Conservation (phyloP, 2,329 filamentous ascomycete species). For the Raffaelea deltoideospora region DNA sequence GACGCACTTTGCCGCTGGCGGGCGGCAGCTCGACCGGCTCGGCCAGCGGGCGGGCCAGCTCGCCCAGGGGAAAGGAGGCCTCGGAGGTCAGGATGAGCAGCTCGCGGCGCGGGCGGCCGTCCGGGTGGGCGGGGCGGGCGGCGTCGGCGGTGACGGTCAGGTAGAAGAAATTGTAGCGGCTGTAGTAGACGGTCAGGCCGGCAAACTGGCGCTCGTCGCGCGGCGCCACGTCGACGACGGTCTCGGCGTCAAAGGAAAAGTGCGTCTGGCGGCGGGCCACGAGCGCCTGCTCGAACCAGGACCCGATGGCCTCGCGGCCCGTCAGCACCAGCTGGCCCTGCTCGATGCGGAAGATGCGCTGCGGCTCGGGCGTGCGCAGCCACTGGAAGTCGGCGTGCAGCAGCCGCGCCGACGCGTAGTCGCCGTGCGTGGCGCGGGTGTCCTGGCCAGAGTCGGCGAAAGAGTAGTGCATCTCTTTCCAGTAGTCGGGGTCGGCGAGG, state of each 20-base stretch:
- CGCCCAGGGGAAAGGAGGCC: constrained; percentile 36
- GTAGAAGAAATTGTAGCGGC: constrained; percentile 51
- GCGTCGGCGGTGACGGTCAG: constrained; percentile 40
- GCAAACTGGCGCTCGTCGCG: constrained; percentile 45
- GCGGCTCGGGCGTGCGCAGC: constrained; percentile 39
- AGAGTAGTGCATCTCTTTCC: constrained; percentile 30
- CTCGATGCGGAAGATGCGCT: constrained; percentile 30
- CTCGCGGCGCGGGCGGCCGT: constrained; percentile 34
- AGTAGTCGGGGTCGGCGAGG: constrained; percentile 21
- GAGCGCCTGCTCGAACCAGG: constrained; percentile 43
- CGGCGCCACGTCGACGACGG: constrained; percentile 59
- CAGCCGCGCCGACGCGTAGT: no score
- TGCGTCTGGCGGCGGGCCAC: constrained; percentile 40
- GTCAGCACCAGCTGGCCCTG: constrained; percentile 25
- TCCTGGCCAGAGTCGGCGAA: constrained; percentile 19
- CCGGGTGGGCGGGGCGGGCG: no score
- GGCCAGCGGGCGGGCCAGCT: constrained; percentile 25
- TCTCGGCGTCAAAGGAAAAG: constrained; percentile 77
- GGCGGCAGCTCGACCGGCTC: constrained; percentile 35
- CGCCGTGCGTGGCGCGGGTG: constrained; percentile 7
- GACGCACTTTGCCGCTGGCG: constrained; percentile 35
- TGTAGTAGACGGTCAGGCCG: constrained; percentile 46
- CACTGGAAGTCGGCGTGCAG: constrained; percentile 41
- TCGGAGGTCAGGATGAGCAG: constrained; percentile 42
- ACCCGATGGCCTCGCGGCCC: constrained; percentile 37